Evolutionary conservation across 371 early-diverging fungal species (phyloP).

Genomic region (Gilbertella persicaria): DNA sequence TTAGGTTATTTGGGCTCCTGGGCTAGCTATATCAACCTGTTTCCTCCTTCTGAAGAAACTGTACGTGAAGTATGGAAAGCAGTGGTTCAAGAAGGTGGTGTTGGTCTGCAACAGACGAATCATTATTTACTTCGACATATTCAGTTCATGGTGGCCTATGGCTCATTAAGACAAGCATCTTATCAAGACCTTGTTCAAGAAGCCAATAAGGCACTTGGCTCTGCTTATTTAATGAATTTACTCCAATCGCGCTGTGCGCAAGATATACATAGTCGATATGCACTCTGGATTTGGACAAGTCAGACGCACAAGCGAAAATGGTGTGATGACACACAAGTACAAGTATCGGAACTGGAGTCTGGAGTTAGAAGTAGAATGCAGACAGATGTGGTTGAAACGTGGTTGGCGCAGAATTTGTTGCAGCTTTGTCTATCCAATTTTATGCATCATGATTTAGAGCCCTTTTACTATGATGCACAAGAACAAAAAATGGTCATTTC

Average conservation of each 20-base stretch:
- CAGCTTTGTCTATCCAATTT: constrained; percentile 30
- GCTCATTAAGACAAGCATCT: neutral
- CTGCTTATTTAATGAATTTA: constrained; percentile 9
- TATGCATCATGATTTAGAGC: constrained; percentile 13
- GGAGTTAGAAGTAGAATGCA: constrained; percentile 13
- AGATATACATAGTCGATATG: constrained; percentile 29
- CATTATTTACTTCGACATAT: constrained; percentile 23
- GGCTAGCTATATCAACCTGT: constrained; percentile 43
- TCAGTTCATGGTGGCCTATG: constrained; percentile 27
- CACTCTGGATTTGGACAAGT: constrained; percentile 34
- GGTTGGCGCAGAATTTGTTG: constrained; percentile 36
- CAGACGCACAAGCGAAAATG: constrained; percentile 5
- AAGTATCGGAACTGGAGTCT: constrained; percentile 15
- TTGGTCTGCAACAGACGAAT: neutral
- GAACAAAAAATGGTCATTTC: constrained; percentile 14
- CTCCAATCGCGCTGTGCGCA: constrained; percentile 14
- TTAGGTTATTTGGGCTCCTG: constrained; percentile 55
- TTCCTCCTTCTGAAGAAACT: constrained; percentile 24
- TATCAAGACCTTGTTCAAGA: neutral
- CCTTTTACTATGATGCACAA: constrained; percentile 30
- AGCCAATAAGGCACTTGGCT: neutral
- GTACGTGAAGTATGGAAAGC: constrained; percentile 27
- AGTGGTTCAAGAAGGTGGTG: constrained; percentile 7
- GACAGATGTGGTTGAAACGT: constrained; percentile 33
- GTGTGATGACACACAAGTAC: constrained; percentile 3